Base-by-base conservation (phyloP, 163 green algal species). In the Coccomyxa subellipsoidea region DNA sequence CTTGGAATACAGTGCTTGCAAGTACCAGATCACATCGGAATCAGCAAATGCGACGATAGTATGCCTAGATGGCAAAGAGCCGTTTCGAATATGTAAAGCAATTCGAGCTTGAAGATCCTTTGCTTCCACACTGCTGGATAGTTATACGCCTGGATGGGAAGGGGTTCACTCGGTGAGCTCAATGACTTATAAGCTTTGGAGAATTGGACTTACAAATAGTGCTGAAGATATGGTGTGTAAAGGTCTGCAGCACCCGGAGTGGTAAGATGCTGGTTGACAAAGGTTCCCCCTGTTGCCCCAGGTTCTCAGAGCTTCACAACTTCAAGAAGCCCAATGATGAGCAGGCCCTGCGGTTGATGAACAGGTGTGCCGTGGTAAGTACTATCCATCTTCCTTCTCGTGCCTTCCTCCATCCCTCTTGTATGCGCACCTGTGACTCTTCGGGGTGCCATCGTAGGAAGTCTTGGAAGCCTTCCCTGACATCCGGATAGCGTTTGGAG, bases 271-370 rank as follows among this genome's bases (percentile, higher is more conserved):
- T n/a, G n/a, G n/a, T n/a, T n/a, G n/a, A n/a, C 31, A 76, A 36
- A 76, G 12, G 15, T 76, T 36, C 6, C 15, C 69, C 12, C 4
- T 10, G 69, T 23, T 76, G 34, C 27, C 31, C 34, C 69, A 98
- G 93, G 81, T 98, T 98, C 81, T 92, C 89, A 53, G 84, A 93
- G 0, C 80, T 87, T 37, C 96, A 99, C 79, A 79, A 69, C 2
- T 98, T 98, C 85, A 89, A 95, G 54, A 99, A 99, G 84, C 96
- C 96, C 2, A 97, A 96, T 80, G 96, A 99, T 85, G 88, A 89
- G 37, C 78, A 91, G 0, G 95, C 90, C 0, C 87, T 99, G 31
- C 69, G 91, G 38, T 84, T 99, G 34, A 98, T 98, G 96, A 93
- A 99, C 78, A 84, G 77, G 0, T 87, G 85, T 34, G 95, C 95